Evolutionary conservation across 2,329 filamentous ascomycete species (phyloP).

Genomic region (Colletotrichum sp.): DNA sequence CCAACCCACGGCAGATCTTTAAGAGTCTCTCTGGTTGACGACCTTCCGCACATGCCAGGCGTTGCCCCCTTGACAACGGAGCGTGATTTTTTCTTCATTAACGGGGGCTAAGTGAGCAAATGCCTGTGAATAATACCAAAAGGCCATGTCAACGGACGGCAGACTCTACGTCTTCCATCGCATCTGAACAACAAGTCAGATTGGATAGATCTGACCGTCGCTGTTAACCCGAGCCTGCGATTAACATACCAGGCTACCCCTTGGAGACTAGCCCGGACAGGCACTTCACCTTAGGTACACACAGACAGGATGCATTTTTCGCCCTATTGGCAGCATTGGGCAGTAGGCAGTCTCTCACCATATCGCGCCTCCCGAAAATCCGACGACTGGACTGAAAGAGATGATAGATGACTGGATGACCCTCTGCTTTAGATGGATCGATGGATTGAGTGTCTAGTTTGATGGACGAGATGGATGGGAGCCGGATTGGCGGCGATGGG

Average conservation of each 20-base stretch:
- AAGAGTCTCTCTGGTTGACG: neutral
- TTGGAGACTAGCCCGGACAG: conserved; percentile 7
- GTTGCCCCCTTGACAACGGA: neutral
- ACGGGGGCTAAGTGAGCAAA: neutral
- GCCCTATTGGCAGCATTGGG: conserved; percentile 6
- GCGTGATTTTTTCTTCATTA: conserved; percentile 4
- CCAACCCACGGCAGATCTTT: neutral
- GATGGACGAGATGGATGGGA: neutral
- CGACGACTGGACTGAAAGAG: neutral
- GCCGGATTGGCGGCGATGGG: neutral
- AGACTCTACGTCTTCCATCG: neutral
- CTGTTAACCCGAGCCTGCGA: neutral
- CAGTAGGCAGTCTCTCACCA: conserved; percentile 4
- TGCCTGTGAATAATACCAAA: neutral
- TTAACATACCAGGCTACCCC: conserved; percentile 13
- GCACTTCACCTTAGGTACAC: neutral
- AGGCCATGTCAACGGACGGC: neutral
- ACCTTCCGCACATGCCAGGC: neutral
- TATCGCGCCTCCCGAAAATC: neutral
- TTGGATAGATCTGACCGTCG: conserved; percentile 3
- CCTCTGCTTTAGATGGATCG: neutral
- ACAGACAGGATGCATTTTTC: conserved; percentile 11
- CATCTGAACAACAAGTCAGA: neutral
- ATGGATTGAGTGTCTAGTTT: neutral
- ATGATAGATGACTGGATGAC: neutral